phyloP scores from a whole-genome alignment of 2,329 filamentous ascomycete genomes.

The Fusarium scirpi region DNA sequence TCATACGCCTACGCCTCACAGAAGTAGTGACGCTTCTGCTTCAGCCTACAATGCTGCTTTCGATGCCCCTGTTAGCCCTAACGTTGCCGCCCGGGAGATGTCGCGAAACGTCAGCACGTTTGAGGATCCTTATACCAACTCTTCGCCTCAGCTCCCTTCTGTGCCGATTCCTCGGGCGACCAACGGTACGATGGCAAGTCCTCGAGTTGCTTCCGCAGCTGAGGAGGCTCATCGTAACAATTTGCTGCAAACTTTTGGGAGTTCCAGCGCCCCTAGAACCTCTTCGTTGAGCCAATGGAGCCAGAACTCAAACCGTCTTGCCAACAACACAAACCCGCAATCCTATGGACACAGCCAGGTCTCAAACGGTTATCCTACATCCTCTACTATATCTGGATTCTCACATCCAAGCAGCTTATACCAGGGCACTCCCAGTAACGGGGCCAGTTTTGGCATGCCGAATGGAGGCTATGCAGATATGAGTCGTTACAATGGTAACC shows the following conservation, averaged over 20 bases:
- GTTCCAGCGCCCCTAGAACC: slow-evolving; percentile 44
- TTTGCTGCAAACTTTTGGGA: slow-evolving; percentile 53
- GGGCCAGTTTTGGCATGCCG: slow-evolving; percentile 33
- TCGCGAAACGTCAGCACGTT: slow-evolving; percentile 27
- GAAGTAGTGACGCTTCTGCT: slow-evolving; percentile 34
- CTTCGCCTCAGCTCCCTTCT: slow-evolving; percentile 37
- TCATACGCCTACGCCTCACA: slow-evolving; percentile 52
- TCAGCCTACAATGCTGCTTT: slow-evolving; percentile 47
- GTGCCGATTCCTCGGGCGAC: slow-evolving; percentile 18
- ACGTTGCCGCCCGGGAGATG: slow-evolving; percentile 38
- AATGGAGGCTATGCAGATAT: slow-evolving; percentile 24
- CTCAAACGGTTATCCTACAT: slow-evolving; percentile 33
- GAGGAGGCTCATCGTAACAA: slow-evolving; percentile 52
- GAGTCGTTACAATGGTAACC: slow-evolving; percentile 33
- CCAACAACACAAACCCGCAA: slow-evolving; percentile 33
- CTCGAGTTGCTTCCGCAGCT: slow-evolving; percentile 33
- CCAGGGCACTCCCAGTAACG: slow-evolving; percentile 58
- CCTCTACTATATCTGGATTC: slow-evolving; percentile 55
- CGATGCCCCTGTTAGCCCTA: slow-evolving; percentile 42
- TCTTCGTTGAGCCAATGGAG: slow-evolving; percentile 51
- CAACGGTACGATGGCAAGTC: slow-evolving; percentile 37
- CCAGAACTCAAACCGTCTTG: slow-evolving; percentile 39
- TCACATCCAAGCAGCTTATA: slow-evolving; percentile 65
- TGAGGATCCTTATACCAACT: slow-evolving; percentile 52
- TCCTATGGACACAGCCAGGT: slow-evolving; percentile 36